Evolutionary conservation across 2,329 filamentous ascomycete species (phyloP).

Genomic region (Alternaria alternata): DNA sequence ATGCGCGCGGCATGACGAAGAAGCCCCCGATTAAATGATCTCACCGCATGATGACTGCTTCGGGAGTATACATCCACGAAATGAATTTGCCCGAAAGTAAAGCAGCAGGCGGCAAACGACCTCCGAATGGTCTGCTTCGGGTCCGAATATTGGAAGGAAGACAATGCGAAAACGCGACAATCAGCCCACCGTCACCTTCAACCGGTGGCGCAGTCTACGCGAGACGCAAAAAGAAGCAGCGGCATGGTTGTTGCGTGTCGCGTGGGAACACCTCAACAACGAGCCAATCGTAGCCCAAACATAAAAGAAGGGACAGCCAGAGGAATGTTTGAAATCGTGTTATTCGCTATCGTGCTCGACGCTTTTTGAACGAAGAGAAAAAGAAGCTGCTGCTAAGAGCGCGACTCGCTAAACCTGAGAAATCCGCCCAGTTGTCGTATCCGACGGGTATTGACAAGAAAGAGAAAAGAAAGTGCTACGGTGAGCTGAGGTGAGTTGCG

Average conservation of each 20-base stretch:
- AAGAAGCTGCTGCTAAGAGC: slow-evolving; percentile 1
- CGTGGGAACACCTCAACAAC: background rate
- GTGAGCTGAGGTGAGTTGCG: slow-evolving; percentile 15
- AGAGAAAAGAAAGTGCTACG: slow-evolving; percentile 20
- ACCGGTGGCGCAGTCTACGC: background rate
- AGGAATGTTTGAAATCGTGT: slow-evolving; percentile 5
- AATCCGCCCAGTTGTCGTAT: slow-evolving; percentile 23
- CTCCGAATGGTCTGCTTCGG: background rate
- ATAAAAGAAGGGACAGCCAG: background rate
- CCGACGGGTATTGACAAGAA: slow-evolving; percentile 23
- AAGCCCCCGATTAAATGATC: slow-evolving; percentile 9
- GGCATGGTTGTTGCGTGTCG: background rate
- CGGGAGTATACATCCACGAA: background rate
- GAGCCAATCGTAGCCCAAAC: background rate
- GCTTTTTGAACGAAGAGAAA: slow-evolving; percentile 6
- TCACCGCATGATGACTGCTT: slow-evolving; percentile 7
- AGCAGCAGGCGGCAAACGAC: background rate
- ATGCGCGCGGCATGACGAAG: slow-evolving; percentile 1
- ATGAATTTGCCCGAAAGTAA: slow-evolving; percentile 10
- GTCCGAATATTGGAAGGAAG: background rate
- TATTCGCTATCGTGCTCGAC: slow-evolving; percentile 14
- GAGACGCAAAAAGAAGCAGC: slow-evolving; percentile 1
- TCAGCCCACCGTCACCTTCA: background rate
- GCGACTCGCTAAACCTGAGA: slow-evolving; percentile 23
- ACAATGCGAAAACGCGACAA: background rate